phyloP scores from a whole-genome alignment of 2,329 filamentous ascomycete species.

The Aspergillus ustus region DNA sequence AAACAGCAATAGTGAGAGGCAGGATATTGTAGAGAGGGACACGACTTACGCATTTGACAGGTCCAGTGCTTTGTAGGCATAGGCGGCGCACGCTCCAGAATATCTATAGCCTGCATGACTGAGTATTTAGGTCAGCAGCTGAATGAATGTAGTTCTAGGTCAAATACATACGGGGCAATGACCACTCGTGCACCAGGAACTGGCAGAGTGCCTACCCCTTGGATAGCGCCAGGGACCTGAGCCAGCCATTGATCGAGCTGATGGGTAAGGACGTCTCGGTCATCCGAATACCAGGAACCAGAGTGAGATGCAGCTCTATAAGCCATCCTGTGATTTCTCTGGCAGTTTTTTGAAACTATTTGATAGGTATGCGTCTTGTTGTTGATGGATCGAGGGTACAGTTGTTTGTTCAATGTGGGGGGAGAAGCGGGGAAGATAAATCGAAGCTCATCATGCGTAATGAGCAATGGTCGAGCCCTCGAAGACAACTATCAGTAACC shows the following conservation, averaged over 20 bases:
- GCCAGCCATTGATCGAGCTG: constrained; percentile 78
- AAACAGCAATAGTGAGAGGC: constrained; percentile 9
- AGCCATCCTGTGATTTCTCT: constrained; percentile 35
- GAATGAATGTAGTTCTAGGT: background rate
- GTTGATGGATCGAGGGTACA: background rate
- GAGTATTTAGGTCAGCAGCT: constrained; percentile 24
- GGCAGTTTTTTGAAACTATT: background rate
- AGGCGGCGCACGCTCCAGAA: constrained; percentile 89
- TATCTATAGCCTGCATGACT: constrained; percentile 94
- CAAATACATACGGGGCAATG: constrained; percentile 79
- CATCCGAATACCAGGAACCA: constrained; percentile 81
- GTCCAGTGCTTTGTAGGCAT: constrained; percentile 90
- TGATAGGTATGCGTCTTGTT: background rate
- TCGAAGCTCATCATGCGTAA: constrained; percentile 27
- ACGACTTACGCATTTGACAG: constrained; percentile 69
- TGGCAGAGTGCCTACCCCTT: constrained; percentile 68
- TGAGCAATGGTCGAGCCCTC: too few relatives aligned
- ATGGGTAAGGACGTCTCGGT: constrained; percentile 61
- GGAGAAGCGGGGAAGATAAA: constrained; percentile 33
- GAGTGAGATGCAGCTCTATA: constrained; percentile 72
- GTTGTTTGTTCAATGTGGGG: constrained; percentile 12
- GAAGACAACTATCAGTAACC: too few relatives aligned
- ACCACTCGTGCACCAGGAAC: constrained; percentile 77
- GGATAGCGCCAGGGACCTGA: constrained; percentile 68
- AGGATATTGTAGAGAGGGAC: background rate